These are phyloP conservation scores for Wickerhamomyces hampshirensis DNA, from an alignment of 805 yeast genomes.

Conservation along the genomic window DNA sequence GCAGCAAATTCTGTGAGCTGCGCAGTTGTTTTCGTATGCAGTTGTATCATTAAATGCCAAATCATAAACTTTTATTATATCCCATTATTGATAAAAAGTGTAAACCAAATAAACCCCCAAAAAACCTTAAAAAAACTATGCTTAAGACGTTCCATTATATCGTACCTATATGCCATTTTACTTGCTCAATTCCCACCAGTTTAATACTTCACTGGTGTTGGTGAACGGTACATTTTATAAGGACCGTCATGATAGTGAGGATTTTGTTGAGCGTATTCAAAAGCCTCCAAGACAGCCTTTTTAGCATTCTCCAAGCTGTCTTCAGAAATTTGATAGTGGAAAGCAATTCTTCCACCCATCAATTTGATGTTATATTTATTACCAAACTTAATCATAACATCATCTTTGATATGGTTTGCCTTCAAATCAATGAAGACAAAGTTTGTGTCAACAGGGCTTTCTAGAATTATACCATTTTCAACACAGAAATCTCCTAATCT, in stretches of 20 bases:
- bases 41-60: too few relatives aligned
- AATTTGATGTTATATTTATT: conserved; percentile 56
- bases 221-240: conserved; percentile 39
- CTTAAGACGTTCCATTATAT: conserved; percentile 6
- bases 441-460: conserved; percentile 77
- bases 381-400: conserved; percentile 48
- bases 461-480: conserved; percentile 49
- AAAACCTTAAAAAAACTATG: conserved; percentile 9
- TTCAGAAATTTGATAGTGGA: conserved; percentile 64
- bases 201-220: conserved; percentile 29
- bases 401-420: conserved; percentile 46
- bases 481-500: conserved; percentile 49
- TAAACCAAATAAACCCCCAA: conserved; percentile 7
- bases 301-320: conserved; percentile 55
- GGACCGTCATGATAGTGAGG: conserved; percentile 50
- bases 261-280: conserved; percentile 44
- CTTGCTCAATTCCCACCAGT: not conserved
- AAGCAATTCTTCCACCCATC: conserved; percentile 72
- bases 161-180: conserved; percentile 26
- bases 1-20: too few relatives aligned
- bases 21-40: too few relatives aligned
- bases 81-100: too few relatives aligned
- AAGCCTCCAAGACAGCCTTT: conserved; percentile 51
- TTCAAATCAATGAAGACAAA: conserved; percentile 70
- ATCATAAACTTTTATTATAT: not conserved